Conservation (phyloP, 2,329 filamentous ascomycete genomes). For the Ceratocystis ficicola region DNA sequence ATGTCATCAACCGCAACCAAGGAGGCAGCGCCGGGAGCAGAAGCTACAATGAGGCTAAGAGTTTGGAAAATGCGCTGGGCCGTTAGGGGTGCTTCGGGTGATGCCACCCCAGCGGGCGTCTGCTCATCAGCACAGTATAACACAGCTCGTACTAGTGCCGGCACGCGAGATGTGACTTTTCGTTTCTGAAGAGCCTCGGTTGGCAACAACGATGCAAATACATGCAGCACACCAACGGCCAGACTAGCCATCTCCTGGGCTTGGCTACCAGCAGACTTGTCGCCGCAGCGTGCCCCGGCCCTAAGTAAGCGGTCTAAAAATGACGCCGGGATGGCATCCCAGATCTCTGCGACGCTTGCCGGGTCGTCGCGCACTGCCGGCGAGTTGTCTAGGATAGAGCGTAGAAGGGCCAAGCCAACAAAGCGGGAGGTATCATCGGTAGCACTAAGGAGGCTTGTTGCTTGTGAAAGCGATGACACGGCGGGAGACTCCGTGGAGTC, state of each 20-base stretch:
- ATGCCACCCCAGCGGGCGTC: background rate
- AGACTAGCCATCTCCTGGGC: slow-evolving; percentile 47
- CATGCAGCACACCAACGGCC: slow-evolving; percentile 50
- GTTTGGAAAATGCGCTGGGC: slow-evolving; percentile 32
- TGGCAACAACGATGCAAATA: slow-evolving; percentile 47
- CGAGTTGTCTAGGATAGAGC: slow-evolving; percentile 52
- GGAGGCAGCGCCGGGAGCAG: slow-evolving; percentile 37
- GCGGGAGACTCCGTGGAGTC: too few relatives aligned
- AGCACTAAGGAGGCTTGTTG: slow-evolving; percentile 43
- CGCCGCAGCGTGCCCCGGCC: slow-evolving; percentile 35
- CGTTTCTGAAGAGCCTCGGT: slow-evolving; percentile 34
- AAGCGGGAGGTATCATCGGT: slow-evolving; percentile 58
- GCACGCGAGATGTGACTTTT: slow-evolving; percentile 42
- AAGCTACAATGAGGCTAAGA: slow-evolving; percentile 44
- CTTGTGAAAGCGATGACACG: slow-evolving; percentile 30
- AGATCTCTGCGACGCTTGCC: slow-evolving; percentile 38
- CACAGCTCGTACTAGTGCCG: slow-evolving; percentile 41
- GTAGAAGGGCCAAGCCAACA: slow-evolving; percentile 53
- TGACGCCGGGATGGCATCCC: slow-evolving; percentile 47
- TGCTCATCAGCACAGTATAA: slow-evolving; percentile 28
- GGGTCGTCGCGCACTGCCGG: slow-evolving; percentile 39
- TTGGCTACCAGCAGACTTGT: slow-evolving; percentile 27
- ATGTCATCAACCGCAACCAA: slow-evolving; percentile 41
- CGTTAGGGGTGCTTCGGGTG: background rate
- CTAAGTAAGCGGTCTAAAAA: slow-evolving; percentile 53